Evolutionary conservation across 2,329 filamentous ascomycete species (phyloP).

Genomic region (Alternaria longipes): DNA sequence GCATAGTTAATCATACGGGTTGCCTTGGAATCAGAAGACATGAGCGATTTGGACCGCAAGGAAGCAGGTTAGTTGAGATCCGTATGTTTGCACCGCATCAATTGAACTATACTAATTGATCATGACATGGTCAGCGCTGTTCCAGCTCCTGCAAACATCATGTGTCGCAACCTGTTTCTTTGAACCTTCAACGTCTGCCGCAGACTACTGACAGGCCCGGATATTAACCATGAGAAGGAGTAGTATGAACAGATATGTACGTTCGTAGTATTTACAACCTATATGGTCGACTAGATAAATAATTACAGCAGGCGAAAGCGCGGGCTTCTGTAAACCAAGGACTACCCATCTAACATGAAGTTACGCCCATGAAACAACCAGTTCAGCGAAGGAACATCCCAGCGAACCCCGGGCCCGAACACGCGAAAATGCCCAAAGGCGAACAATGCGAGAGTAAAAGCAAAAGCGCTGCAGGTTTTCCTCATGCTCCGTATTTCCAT

Average conservation of each 20-base stretch:
- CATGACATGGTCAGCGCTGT: not conserved
- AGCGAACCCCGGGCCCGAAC: not conserved
- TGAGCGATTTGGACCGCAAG: not conserved
- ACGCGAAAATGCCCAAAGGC: not conserved
- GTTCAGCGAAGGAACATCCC: constrained; percentile 10
- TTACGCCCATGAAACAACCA: constrained; percentile 11
- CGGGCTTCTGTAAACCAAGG: not conserved
- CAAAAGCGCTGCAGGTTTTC: not conserved
- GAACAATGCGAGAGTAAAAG: not conserved
- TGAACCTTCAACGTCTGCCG: not conserved
- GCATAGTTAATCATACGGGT: not conserved
- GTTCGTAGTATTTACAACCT: constrained; percentile 3
- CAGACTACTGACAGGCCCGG: not conserved
- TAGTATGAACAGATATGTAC: not conserved
- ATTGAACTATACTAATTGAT: not conserved
- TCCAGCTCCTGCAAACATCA: not conserved
- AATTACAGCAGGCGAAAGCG: constrained; percentile 1
- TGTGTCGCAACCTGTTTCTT: not conserved
- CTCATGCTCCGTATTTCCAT: constrained; percentile 2
- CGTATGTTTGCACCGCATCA: not conserved
- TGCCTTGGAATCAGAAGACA: not conserved
- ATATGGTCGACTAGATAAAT: constrained; percentile 4
- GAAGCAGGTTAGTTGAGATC: not conserved
- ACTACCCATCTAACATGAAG: constrained; percentile 1
- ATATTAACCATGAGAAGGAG: not conserved